Evolutionary conservation across 208 protist genomes (phyloP), one percentile per base, ranked within the genome.

Genomic region (Porcisia hertigi): DNA sequence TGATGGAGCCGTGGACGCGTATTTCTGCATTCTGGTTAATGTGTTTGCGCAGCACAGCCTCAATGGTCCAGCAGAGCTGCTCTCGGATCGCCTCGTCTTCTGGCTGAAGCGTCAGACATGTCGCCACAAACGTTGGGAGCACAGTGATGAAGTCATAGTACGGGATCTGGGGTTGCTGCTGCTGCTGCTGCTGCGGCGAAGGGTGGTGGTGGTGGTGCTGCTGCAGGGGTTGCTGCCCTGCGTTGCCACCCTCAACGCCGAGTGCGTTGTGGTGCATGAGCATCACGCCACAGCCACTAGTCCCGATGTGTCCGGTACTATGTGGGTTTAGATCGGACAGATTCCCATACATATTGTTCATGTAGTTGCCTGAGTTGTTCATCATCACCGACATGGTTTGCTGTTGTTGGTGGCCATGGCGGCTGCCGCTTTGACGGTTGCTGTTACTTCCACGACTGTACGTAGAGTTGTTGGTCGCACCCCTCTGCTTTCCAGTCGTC

Each of bases 1-100:
- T 91, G 52, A 97, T 84, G 59, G 85, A 92, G 60, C 92, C 92
- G 71, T 97, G 90, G 52, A 97, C 89, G 43, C 85, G 88, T 39
- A 94, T 67, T 54, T 92, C 86, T 11, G 83, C 83, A 3, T 71
- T 47, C 20, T 82, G 82, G 16, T n/a, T 76, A 64, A 92, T 63
- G 14, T 66, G 30, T 34, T 75, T 71, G 8, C 80, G 84, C 12
- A 85, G 79, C 49, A 94, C 79, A 12, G 86, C 83, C 53, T 91
- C 85, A 71, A 96, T 86, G 30, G 79, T 76, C 49, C 81, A 65
- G 78, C 94, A 92, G 64, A 95, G 85, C 36, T 73, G 80, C 69
- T 93, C 83, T 7, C 92, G 87, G n/a, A 66, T 53, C 34, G 77
- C 69, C n/a, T 80, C 67, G 43, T 96, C 88, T 25, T 73, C 69